Conservation (phyloP, 108 stramenopile species). For the Nannochloropsis oceanica region DNA sequence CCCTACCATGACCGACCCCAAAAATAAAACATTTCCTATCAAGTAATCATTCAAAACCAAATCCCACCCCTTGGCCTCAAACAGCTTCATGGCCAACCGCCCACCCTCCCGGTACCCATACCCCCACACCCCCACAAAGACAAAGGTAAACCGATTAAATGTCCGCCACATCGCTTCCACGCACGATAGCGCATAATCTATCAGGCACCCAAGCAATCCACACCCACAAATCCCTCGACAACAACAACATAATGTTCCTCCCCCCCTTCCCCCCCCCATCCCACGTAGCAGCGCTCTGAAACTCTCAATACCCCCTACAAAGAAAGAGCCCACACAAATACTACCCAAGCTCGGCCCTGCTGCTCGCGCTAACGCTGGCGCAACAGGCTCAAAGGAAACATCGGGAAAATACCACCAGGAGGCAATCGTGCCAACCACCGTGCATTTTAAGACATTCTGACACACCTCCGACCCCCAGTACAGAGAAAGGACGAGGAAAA, state of each 20-base stretch:
- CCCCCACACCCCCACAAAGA: not conserved
- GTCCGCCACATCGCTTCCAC: not conserved
- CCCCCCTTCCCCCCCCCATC: not conserved
- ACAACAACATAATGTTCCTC: not conserved
- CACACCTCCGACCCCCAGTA: not conserved
- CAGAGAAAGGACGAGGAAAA: not conserved
- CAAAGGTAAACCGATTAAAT: not conserved
- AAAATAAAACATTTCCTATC: not conserved
- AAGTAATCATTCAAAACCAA: not conserved
- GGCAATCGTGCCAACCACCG: not conserved
- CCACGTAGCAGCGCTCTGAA: not conserved
- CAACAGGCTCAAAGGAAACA: not conserved
- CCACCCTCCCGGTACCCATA: not conserved
- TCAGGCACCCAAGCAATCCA: not conserved
- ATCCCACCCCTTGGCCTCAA: not conserved
- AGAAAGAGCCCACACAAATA: not conserved
- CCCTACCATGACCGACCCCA: not conserved
- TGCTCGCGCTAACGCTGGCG: not conserved
- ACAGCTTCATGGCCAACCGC: not conserved
- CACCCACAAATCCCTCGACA: not conserved
- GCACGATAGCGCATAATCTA: not conserved
- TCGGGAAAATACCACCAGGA: not conserved
- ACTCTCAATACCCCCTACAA: not conserved
- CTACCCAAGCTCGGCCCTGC: not conserved
- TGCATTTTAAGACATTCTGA: not conserved